phyloP scores from a whole-genome alignment of 352 stramenopile genomes.

The Peronospora tabacina region DNA sequence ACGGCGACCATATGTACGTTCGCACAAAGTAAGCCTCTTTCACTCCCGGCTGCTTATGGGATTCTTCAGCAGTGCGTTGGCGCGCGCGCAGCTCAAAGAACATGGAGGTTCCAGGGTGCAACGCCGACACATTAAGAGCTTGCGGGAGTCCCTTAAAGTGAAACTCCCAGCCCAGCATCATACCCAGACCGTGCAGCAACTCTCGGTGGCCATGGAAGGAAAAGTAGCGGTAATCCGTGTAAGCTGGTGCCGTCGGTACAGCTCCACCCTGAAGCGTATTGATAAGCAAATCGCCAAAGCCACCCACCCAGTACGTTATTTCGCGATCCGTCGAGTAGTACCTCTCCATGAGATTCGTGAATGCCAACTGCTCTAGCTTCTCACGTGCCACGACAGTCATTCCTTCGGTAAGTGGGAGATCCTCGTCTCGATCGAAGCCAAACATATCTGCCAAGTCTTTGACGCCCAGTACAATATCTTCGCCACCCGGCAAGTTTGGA shows the following conservation, averaged over 20 bases:
- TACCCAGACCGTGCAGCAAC: conserved; percentile 63
- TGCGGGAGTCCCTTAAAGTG: conserved; percentile 55
- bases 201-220: conserved; percentile 81
- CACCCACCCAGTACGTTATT: conserved; percentile 81
- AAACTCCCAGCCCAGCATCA: conserved; percentile 76
- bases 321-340: conserved; percentile 74
- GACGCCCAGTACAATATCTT: conserved; percentile 68
- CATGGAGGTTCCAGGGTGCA: conserved; percentile 72
- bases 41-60: conserved; percentile 12
- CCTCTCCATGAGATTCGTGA: conserved; percentile 80
- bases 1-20: conserved; percentile 72
- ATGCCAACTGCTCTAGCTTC: conserved; percentile 59
- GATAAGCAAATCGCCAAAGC: conserved; percentile 61
- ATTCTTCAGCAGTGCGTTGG: conserved; percentile 12
- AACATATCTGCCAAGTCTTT: conserved; percentile 84
- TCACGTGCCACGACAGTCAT: conserved; percentile 46
- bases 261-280: conserved; percentile 49
- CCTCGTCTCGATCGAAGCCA: conserved; percentile 67
- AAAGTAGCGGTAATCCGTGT: conserved; percentile 58
- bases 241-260: conserved; percentile 39
- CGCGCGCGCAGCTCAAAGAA: conserved; percentile 70
- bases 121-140: conserved; percentile 54
- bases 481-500: conserved; percentile 44
- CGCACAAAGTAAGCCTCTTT: conserved; percentile 56
- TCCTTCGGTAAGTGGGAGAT: conserved; percentile 41